A percentile compares a stretch with the other conserved stretches of the same genome.
Conservation (phyloP, 768 basidiomycete genomes). For the Kwoniella bestiolae region DNA sequence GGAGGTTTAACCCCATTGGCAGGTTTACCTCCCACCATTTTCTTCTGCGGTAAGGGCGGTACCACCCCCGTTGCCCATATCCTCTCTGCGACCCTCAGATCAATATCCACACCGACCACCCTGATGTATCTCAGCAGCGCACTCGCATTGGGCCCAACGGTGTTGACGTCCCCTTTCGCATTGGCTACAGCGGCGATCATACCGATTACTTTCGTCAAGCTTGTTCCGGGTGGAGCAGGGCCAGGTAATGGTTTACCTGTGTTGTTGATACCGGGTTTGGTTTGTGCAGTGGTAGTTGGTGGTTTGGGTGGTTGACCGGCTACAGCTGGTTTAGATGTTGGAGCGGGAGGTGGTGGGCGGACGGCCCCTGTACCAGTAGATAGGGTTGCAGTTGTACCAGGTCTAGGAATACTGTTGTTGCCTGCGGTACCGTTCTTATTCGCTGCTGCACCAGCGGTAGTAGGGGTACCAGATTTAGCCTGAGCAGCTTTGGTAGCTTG, state of each 20-base stretch:
- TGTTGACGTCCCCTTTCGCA: conserved; percentile 46
- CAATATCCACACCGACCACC: conserved; percentile 48
- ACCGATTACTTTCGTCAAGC: conserved; percentile 43
- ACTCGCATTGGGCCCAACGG: conserved; percentile 45
- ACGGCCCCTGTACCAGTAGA: not conserved
- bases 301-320: conserved; percentile 1
- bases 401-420: not conserved
- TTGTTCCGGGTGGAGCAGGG: conserved; percentile 47
- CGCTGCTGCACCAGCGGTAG: not conserved
- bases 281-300: conserved; percentile 1
- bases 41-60: conserved; percentile 35
- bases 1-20: conserved; percentile 1
- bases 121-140: conserved; percentile 47
- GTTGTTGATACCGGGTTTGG: conserved; percentile 11
- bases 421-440: conserved; percentile 13
- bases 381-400: not conserved
- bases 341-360: conserved; percentile 3
- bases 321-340: not conserved
- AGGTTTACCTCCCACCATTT: conserved; percentile 19
- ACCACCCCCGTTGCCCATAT: conserved; percentile 51
- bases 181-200: conserved; percentile 50
- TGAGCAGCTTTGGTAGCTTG: conserved; percentile 37
- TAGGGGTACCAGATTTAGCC: conserved; percentile 6
- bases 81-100: conserved; percentile 41
- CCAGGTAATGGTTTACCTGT: conserved; percentile 31